Evolutionary conservation across 2,329 filamentous ascomycete species (phyloP).

Genomic region (Simplicillium aogashimaense): DNA sequence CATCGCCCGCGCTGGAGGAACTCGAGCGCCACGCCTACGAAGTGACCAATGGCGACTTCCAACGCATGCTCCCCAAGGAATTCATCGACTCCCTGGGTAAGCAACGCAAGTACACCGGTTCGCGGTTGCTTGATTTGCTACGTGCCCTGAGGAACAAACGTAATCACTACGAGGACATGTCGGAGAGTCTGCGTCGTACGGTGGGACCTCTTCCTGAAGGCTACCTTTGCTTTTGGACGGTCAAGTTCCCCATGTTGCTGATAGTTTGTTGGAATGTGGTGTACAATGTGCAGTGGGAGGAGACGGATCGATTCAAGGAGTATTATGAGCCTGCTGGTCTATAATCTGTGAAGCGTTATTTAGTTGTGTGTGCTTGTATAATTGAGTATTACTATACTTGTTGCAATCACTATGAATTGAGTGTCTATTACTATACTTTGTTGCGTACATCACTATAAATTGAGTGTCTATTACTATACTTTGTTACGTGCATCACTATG

Average conservation of each 20-base stretch:
- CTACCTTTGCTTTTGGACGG: slow-evolving; percentile 77
- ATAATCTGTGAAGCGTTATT: no score
- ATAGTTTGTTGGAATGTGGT: slow-evolving; percentile 72
- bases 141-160: slow-evolving; percentile 90
- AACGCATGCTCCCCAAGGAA: slow-evolving; percentile 62
- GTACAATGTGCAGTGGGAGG: slow-evolving; percentile 52
- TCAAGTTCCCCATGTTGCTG: slow-evolving; percentile 67
- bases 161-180: slow-evolving; percentile 97
- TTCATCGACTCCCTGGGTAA: slow-evolving; percentile 89
- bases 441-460: no score
- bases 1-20: slow-evolving; percentile 54
- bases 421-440: no score
- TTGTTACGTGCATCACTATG: no score
- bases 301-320: slow-evolving; percentile 56
- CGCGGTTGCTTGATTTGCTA: slow-evolving; percentile 73
- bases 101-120: slow-evolving; percentile 88
- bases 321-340: slow-evolving; percentile 49
- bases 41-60: slow-evolving; percentile 63
- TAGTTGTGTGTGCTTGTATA: no score
- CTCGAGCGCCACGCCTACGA: slow-evolving; percentile 43
- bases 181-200: slow-evolving; percentile 57
- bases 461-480: no score
- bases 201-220: slow-evolving; percentile 71
- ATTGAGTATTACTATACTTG: no score
- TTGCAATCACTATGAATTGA: no score